phyloP scores from a whole-genome alignment of 2,329 filamentous ascomycete genomes.

The Penicillium sp. region DNA sequence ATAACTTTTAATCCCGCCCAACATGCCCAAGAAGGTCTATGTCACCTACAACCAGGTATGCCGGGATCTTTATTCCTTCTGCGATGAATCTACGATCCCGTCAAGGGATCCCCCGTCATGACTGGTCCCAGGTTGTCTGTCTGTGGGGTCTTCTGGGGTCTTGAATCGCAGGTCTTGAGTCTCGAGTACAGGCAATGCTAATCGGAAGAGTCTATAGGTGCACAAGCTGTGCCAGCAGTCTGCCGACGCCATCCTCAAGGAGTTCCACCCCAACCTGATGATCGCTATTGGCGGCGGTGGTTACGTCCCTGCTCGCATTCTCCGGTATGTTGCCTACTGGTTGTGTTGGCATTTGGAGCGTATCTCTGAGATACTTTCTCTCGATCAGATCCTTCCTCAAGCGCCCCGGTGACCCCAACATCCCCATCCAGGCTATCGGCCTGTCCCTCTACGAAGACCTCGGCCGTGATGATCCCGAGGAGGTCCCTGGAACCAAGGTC shows the following conservation, averaged over 20 bases:
- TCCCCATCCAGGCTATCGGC: constrained; percentile 97
- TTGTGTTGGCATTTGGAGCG: constrained; percentile 4
- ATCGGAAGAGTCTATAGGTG: constrained; percentile 55
- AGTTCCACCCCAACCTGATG: constrained; percentile 91
- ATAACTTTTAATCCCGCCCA: constrained; percentile 27
- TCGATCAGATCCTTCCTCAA: constrained; percentile 76
- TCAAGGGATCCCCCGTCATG: not conserved
- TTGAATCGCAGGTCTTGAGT: not conserved
- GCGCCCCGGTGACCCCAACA: constrained; percentile 79
- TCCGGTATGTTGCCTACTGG: constrained; percentile 55
- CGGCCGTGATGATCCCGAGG: constrained; percentile 58
- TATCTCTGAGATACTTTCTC: not conserved
- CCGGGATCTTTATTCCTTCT: constrained; percentile 2
- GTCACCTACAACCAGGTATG: constrained; percentile 87
- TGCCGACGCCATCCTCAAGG: constrained; percentile 72
- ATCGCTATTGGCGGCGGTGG: constrained; percentile 97
- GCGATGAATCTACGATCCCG: not conserved
- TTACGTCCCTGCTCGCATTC: constrained; percentile 93
- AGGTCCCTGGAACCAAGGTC: constrained; percentile 85
- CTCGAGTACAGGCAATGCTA: not conserved
- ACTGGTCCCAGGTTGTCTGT: not conserved
- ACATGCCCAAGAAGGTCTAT: constrained; percentile 80
- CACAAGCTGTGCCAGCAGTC: constrained; percentile 94
- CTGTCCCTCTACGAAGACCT: constrained; percentile 94
- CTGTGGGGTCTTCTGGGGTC: not conserved